Base-by-base conservation (phyloP, 2,329 filamentous ascomycete species). In the Endothia cerciana region DNA sequence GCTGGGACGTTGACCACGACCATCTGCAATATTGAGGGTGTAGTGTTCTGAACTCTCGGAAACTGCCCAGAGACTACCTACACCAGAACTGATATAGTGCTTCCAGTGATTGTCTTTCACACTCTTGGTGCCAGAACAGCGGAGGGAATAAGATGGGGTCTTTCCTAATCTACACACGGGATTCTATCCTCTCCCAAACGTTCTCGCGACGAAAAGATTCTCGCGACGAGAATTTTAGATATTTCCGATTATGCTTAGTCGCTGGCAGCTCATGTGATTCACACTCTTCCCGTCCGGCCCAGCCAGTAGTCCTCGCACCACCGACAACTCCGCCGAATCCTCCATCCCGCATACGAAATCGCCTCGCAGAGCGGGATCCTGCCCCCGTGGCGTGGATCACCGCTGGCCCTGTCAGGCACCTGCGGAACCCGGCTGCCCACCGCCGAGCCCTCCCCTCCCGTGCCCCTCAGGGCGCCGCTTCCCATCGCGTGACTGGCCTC, bases 281-380 rank as follows among this genome's bases (percentile, higher is more conserved):
- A 58, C 33, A 58, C 6, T 2, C n/a, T 17, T 25, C 30, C 55
- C 19, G 3, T 28, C 1, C 55, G 36, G 22, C 55, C 36, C n/a
- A 28, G 11, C 55, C 33, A 25, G 10, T 15, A 58, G 1, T 28
- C 55, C 33, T 40, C 55, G 19, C 55, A 58, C 33, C n/a, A 58
- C n/a, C 38, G 55, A 58, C 55, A 58, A 7, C n/a, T 58, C n/a
- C 55, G 55, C n/a, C 36, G 55, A n/a, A 58, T 41, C 55, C 55
- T 38, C 55, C 55, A 58, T 19, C 55, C 55, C 38, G 22, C 36
- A 13, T 58, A 58, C 4, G 55, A 40, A 36, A 58, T 58, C 4
- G n/a, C 2, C n/a, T 58, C 55, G 22, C 55, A 58, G n/a, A 17
- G 3, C n/a, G 55, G 55, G 17, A 58, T 17, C 22, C n/a, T 28